Conservation (phyloP, 108 stramenopile genomes). For the Parmales sp. region DNA sequence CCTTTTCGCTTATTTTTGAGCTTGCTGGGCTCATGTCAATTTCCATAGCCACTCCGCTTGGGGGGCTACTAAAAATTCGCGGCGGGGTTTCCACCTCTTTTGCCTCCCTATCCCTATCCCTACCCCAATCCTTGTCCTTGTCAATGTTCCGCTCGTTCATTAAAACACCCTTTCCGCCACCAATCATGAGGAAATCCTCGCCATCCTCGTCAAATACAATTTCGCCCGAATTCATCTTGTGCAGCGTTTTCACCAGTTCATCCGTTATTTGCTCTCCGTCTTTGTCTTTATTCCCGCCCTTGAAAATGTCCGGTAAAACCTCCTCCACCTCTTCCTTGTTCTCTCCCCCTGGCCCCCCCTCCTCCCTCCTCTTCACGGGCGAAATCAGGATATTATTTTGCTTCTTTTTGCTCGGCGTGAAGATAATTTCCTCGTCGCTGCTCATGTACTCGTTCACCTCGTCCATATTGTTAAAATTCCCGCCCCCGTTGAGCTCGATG, state of each 20-base stretch:
- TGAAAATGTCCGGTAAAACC: neutral
- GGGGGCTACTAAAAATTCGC: neutral
- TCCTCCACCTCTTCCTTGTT: neutral
- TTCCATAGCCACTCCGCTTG: neutral
- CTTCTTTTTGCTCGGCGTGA: neutral
- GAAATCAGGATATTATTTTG: too few relatives aligned
- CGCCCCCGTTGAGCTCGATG: neutral
- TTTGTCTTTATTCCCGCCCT: neutral
- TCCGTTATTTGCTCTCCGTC: neutral
- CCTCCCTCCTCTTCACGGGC: too few relatives aligned
- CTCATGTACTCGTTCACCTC: neutral
- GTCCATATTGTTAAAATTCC: neutral
- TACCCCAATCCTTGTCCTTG: neutral
- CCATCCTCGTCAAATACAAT: neutral
- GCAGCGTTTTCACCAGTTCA: neutral
- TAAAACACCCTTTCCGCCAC: neutral
- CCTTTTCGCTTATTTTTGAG: neutral
- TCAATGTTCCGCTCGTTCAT: neutral
- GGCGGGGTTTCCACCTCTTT: neutral
- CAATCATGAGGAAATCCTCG: neutral
- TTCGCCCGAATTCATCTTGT: neutral
- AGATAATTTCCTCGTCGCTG: neutral
- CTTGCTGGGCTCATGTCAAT: conserved; percentile 1
- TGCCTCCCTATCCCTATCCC: neutral
- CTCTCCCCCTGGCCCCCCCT: neutral